These are phyloP conservation scores for Aspergillus uvarum DNA, from an alignment of 2,329 filamentous ascomycete genomes.

Conservation along the genomic window DNA sequence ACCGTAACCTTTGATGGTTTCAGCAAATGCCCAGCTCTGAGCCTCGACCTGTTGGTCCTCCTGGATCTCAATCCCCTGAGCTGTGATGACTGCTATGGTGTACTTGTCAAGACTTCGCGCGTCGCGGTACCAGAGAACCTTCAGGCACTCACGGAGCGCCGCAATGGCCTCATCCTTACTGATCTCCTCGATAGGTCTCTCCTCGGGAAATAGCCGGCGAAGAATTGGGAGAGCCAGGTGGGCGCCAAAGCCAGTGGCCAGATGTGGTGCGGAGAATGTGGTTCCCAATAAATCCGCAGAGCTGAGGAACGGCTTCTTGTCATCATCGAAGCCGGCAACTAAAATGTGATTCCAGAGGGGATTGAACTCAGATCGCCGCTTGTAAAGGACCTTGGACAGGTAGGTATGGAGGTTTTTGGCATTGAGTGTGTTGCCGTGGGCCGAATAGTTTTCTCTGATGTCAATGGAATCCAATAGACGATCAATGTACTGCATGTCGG, in stretches of 20 bases:
- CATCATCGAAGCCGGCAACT: slow-evolving; percentile 81
- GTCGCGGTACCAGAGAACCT: slow-evolving; percentile 96
- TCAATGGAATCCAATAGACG: slow-evolving; percentile 81
- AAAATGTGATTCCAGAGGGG: slow-evolving; percentile 96
- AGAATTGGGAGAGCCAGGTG: slow-evolving; percentile 92
- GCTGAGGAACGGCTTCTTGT: slow-evolving; percentile 81
- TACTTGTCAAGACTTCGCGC: slow-evolving; percentile 89
- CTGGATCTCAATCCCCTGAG: slow-evolving; percentile 81
- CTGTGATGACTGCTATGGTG: slow-evolving; percentile 84
- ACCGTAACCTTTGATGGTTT: slow-evolving; percentile 90
- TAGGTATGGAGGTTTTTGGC: slow-evolving; percentile 97
- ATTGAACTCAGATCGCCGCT: slow-evolving; percentile 91
- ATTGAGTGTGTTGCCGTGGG: slow-evolving; percentile 61
- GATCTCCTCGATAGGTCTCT: slow-evolving; percentile 70
- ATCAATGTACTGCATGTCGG: slow-evolving; percentile 98
- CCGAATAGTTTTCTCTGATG: slow-evolving; percentile 82
- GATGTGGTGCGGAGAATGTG: slow-evolving; percentile 80
- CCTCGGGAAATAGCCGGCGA: slow-evolving; percentile 78
- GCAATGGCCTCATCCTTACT: slow-evolving; percentile 75
- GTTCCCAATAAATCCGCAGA: slow-evolving; percentile 90
- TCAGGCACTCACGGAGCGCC: slow-evolving; percentile 90
- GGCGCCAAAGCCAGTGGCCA: slow-evolving; percentile 91
- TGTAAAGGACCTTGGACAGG: slow-evolving; percentile 92
- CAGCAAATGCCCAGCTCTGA: slow-evolving; percentile 98
- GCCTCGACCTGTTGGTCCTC: slow-evolving; percentile 85